Percentiles rank a stretch among this genome's conserved stretches.
Conservation (phyloP, 2,329 filamentous ascomycete genomes). For the Aspergillus piperis region DNA sequence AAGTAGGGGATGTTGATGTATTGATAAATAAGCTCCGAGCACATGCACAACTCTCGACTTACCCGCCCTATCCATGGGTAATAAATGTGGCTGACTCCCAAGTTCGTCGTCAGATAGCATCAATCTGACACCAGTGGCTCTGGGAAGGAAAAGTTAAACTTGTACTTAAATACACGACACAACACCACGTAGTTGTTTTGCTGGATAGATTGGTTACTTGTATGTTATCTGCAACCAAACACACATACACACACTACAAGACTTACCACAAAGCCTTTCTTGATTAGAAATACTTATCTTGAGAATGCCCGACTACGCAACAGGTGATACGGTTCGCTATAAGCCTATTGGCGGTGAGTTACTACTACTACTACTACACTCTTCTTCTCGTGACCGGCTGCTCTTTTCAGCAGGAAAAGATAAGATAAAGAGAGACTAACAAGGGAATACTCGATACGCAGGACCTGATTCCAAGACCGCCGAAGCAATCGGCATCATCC, state of each 20-base stretch:
- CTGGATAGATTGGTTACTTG: too few species aligned
- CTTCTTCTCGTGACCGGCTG: too few species aligned
- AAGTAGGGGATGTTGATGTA: not conserved
- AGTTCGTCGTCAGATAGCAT: not conserved
- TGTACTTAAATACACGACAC: not conserved
- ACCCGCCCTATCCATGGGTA: not conserved
- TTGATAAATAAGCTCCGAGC: not conserved
- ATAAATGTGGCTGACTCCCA: not conserved
- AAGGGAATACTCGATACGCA: constrained; percentile 12
- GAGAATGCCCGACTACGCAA: not conserved
- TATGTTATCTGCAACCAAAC: not conserved
- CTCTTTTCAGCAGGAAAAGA: too few species aligned
- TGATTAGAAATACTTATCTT: too few species aligned
- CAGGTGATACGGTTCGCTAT: not conserved
- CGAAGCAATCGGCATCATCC: constrained; percentile 40
- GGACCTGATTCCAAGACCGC: constrained; percentile 44
- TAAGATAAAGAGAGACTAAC: too few species aligned
- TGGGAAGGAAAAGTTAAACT: not conserved
- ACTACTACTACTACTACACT: too few species aligned
- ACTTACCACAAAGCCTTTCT: too few species aligned
- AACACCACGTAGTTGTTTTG: too few species aligned
- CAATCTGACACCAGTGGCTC: constrained; percentile 1
- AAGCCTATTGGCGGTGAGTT: not conserved
- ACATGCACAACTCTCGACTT: not conserved
- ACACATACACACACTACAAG: not conserved